A percentile compares a stretch with the other conserved stretches of the same genome.
Conservation (phyloP, 2,329 filamentous ascomycete genomes). For the Cephalotrichum gorgonifer region DNA sequence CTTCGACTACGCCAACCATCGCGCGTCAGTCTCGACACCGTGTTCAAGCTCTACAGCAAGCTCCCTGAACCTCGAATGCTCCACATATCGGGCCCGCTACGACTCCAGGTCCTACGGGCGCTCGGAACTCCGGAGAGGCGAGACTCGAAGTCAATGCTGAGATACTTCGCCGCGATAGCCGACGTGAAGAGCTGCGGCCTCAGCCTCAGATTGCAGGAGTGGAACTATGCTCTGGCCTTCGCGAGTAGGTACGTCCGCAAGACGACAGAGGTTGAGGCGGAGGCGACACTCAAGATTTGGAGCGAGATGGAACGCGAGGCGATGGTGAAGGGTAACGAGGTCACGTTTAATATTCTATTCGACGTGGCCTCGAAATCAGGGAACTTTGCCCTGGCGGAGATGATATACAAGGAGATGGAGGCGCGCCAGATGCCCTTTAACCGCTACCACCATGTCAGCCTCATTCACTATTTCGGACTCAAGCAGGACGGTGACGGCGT, state of each 20-base stretch:
- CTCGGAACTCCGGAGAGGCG: slow-evolving; percentile 54
- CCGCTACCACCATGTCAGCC: slow-evolving; percentile 69
- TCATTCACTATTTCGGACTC: slow-evolving; percentile 78
- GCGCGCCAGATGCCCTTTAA: slow-evolving; percentile 57
- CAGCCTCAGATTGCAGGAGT: slow-evolving; percentile 57
- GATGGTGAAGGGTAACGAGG: slow-evolving; percentile 53
- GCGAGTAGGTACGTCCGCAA: slow-evolving; percentile 62
- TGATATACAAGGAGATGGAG: slow-evolving; percentile 74
- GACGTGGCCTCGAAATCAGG: slow-evolving; percentile 78
- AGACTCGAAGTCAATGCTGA: slow-evolving; percentile 55
- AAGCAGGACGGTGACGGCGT: slow-evolving; percentile 63
- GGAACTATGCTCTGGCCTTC: slow-evolving; percentile 77
- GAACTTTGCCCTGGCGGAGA: slow-evolving; percentile 74
- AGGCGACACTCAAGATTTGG: slow-evolving; percentile 67
- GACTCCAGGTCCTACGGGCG: slow-evolving; percentile 56
- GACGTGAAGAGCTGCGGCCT: slow-evolving; percentile 72
- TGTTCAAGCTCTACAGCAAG: slow-evolving; percentile 38
- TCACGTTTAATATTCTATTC: slow-evolving; percentile 92
- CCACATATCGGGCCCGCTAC: slow-evolving; percentile 36
- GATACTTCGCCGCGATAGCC: slow-evolving; percentile 73
- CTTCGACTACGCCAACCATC: slow-evolving; percentile 30
- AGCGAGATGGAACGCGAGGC: slow-evolving; percentile 75
- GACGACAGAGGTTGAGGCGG: slow-evolving; percentile 42
- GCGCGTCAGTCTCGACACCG: slow-evolving; percentile 26
- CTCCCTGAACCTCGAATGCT: slow-evolving; percentile 43